Conservation (phyloP, 164 flowering plant genomes). For the Umbellularia californica region DNA sequence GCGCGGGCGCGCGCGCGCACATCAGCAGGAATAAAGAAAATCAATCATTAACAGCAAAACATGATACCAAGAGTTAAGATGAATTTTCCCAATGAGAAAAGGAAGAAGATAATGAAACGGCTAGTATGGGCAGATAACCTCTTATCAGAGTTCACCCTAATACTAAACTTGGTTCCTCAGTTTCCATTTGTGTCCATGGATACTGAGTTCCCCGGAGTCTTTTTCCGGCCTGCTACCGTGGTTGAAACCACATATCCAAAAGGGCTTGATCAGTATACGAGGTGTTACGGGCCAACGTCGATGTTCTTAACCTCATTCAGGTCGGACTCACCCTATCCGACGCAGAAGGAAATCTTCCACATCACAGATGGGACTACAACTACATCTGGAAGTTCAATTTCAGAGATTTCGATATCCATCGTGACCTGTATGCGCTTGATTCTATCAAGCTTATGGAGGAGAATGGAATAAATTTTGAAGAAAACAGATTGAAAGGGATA, state of each 20-base stretch:
- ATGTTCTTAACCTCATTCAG: slow-evolving; percentile 43
- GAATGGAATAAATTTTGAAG: slow-evolving; percentile 52
- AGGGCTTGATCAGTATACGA: slow-evolving; percentile 24
- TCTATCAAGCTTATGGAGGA: slow-evolving; percentile 41
- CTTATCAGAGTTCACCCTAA: background rate
- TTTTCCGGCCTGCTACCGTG: slow-evolving; percentile 11
- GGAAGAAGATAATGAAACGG: too few relatives aligned
- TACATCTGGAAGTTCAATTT: slow-evolving; percentile 63
- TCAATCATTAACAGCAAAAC: too few relatives aligned
- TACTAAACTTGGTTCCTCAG: slow-evolving; percentile 17
- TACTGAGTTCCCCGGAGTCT: slow-evolving; percentile 36
- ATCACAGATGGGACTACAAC: slow-evolving; percentile 27
- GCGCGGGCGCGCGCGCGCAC: too few relatives aligned
- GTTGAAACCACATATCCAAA: background rate
- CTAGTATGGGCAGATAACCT: too few relatives aligned
- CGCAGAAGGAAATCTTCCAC: slow-evolving; percentile 41
- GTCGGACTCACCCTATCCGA: slow-evolving; percentile 51
- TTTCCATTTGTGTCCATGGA: slow-evolving; percentile 29
- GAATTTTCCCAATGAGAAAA: too few relatives aligned
- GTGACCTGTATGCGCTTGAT: slow-evolving; percentile 31
- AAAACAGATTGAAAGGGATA: slow-evolving; percentile 33
- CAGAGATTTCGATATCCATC: slow-evolving; percentile 39
- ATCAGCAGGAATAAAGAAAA: too few relatives aligned
- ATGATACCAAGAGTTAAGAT: too few relatives aligned
- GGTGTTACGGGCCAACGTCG: slow-evolving; percentile 44